Evolutionary conservation across 495 filamentous ascomycete genomes (phyloP).

Genomic region (Hypoxylon trugodes): DNA sequence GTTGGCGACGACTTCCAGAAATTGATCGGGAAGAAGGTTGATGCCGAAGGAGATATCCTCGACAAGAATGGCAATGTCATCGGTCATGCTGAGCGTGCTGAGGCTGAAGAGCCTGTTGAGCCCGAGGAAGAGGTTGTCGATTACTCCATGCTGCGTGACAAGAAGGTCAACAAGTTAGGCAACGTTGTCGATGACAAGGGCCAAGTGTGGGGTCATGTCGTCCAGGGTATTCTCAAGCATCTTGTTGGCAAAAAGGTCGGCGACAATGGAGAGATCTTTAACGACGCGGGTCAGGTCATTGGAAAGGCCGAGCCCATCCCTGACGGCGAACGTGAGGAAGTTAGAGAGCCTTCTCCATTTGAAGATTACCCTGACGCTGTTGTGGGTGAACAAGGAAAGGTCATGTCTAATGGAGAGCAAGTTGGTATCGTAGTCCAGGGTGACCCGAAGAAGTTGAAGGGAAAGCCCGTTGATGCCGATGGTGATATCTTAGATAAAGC

Average conservation of each 20-base stretch:
- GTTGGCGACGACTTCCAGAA: conserved; percentile 73
- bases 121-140: conserved; percentile 59
- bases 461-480: conserved; percentile 81
- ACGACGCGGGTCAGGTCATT: conserved; percentile 74
- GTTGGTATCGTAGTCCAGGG: conserved; percentile 81
- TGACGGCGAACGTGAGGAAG: conserved; percentile 72
- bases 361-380: conserved; percentile 75
- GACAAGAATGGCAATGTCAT: conserved; percentile 69
- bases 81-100: conserved; percentile 63
- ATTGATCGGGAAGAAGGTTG: conserved; percentile 63
- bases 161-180: conserved; percentile 80
- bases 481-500: conserved; percentile 84
- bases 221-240: conserved; percentile 72
- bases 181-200: conserved; percentile 78
- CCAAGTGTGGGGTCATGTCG: conserved; percentile 72
- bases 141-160: conserved; percentile 70
- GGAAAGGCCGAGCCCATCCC: conserved; percentile 79
- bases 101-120: conserved; percentile 53
- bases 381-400: conserved; percentile 73
- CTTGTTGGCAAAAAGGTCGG: conserved; percentile 75
- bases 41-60: conserved; percentile 70
- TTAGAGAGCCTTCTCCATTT: conserved; percentile 73
- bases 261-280: conserved; percentile 78
- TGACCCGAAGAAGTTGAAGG: conserved; percentile 75
- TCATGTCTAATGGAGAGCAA: conserved; percentile 72